Evolutionary conservation across 805 yeast species (phyloP).

Genomic region (Yamadazyma philogaea): DNA sequence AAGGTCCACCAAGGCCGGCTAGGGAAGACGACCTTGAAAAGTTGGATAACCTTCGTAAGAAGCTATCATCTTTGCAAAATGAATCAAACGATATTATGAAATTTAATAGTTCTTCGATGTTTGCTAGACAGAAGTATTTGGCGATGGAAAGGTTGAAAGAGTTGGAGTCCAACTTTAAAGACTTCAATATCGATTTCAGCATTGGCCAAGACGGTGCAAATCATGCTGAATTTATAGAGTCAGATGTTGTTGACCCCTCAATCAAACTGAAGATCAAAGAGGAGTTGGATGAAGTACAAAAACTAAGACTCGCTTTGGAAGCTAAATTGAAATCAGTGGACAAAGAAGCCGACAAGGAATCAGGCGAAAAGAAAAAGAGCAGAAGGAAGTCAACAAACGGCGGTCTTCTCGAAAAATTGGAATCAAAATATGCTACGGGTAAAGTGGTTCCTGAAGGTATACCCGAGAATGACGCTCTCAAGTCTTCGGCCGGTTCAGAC

Average conservation of each 20-base stretch:
- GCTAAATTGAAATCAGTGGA: constrained; percentile 31
- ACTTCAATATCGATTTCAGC: constrained; percentile 56
- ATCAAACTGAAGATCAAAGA: constrained; percentile 37
- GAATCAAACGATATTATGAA: constrained; percentile 78
- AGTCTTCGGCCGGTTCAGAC: constrained; percentile 10
- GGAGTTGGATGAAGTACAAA: constrained; percentile 43
- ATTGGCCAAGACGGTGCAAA: constrained; percentile 15
- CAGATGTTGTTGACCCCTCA: constrained; percentile 29
- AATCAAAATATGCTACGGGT: constrained; percentile 46
- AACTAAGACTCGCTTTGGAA: constrained; percentile 37
- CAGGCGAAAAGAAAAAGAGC: constrained; percentile 14
- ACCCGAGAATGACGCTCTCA: constrained; percentile 9
- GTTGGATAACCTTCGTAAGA: constrained; percentile 52
- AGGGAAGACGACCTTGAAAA: constrained; percentile 53
- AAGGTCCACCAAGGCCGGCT: constrained; percentile 39
- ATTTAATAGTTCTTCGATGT: constrained; percentile 56
- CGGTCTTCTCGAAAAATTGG: constrained; percentile 31
- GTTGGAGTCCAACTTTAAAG: constrained; percentile 64
- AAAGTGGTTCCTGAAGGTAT: constrained; percentile 26
- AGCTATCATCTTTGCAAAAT: constrained; percentile 59
- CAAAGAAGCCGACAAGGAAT: constrained; percentile 10
- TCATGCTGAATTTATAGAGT: constrained; percentile 5
- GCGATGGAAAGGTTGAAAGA: constrained; percentile 72
- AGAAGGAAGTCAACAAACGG: constrained; percentile 12
- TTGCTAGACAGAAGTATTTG: constrained; percentile 56